Evolutionary conservation across 2,329 filamentous ascomycete species (phyloP).

Genomic region (Ceratocystis colombiana): DNA sequence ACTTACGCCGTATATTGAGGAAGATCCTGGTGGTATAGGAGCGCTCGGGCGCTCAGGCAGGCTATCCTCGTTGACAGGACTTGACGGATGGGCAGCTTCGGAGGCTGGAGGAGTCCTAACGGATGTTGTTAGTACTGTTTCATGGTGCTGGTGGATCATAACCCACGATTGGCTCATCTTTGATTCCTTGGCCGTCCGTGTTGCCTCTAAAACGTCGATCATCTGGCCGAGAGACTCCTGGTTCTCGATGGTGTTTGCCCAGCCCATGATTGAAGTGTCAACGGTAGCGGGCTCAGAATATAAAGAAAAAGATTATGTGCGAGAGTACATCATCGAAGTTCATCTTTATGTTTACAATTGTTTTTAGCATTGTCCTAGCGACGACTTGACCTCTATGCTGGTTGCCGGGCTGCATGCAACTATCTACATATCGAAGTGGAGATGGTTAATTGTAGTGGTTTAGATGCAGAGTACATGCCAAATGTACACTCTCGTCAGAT

Average conservation of each 20-base stretch:
- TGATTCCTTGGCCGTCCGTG: neutral
- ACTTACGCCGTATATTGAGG: neutral
- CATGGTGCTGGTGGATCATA: neutral
- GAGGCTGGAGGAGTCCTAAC: neutral
- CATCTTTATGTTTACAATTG: neutral
- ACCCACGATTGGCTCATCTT: neutral
- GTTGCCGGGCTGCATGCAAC: slow-evolving; percentile 9
- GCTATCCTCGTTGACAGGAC: neutral
- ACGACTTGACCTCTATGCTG: neutral
- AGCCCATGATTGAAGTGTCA: neutral
- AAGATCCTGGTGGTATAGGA: slow-evolving; percentile 10
- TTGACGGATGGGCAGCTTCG: neutral
- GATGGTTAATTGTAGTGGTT: neutral
- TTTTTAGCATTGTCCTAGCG: neutral
- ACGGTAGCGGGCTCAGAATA: neutral
- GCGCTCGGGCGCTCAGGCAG: slow-evolving; percentile 17
- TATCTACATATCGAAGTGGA: neutral
- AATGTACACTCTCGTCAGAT: neutral
- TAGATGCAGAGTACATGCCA: neutral
- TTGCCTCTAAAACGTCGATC: neutral
- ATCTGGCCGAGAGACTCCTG: slow-evolving; percentile 9
- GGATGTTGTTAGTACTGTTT: neutral
- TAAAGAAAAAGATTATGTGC: neutral
- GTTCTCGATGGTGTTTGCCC: neutral
- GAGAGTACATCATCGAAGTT: neutral